Evolutionary conservation across 2,329 filamentous ascomycete species (phyloP).

Genomic region (Didymella segeticola): DNA sequence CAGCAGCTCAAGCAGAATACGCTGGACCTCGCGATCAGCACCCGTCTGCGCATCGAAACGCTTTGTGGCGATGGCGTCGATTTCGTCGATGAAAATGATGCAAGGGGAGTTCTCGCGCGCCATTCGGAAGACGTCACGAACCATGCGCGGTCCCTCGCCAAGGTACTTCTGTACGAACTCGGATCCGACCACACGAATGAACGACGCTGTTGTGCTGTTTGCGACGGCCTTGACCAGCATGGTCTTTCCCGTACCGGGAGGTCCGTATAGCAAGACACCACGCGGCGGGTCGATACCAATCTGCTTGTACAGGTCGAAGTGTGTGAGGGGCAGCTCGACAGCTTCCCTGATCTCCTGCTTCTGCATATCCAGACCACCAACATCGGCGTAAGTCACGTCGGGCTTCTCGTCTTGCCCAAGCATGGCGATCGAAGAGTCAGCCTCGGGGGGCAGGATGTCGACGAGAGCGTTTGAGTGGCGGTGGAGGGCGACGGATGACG

Average conservation of each 20-base stretch:
- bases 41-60: slow-evolving; percentile 99
- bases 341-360: slow-evolving; percentile 99
- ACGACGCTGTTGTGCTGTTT: slow-evolving; percentile 96
- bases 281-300: slow-evolving; percentile 98
- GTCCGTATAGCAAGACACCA: slow-evolving; percentile 94
- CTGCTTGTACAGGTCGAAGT: slow-evolving; percentile 98
- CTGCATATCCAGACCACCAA: slow-evolving; percentile 98
- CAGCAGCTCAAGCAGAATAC: slow-evolving; percentile 93
- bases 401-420: slow-evolving; percentile 96
- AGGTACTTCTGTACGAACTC: slow-evolving; percentile 99
- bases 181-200: slow-evolving; percentile 96
- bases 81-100: slow-evolving; percentile 99
- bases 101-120: slow-evolving; percentile 96
- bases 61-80: slow-evolving; percentile 98
- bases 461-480: slow-evolving; percentile 98
- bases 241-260: slow-evolving; percentile 94
- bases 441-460: slow-evolving; percentile 97
- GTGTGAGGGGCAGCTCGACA: slow-evolving; percentile 93
- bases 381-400: slow-evolving; percentile 96
- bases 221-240: slow-evolving; percentile 98
- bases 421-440: slow-evolving; percentile 99
- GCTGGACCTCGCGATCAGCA: slow-evolving; percentile 96
- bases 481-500: slow-evolving; percentile 95
- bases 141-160: slow-evolving; percentile 97
- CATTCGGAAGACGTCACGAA: slow-evolving; percentile 98